Percentiles rank a stretch among this genome's conserved stretches.
These are phyloP conservation scores for Entonaema liquescens DNA, from an alignment of 495 filamentous ascomycete species.

Conservation along the genomic window DNA sequence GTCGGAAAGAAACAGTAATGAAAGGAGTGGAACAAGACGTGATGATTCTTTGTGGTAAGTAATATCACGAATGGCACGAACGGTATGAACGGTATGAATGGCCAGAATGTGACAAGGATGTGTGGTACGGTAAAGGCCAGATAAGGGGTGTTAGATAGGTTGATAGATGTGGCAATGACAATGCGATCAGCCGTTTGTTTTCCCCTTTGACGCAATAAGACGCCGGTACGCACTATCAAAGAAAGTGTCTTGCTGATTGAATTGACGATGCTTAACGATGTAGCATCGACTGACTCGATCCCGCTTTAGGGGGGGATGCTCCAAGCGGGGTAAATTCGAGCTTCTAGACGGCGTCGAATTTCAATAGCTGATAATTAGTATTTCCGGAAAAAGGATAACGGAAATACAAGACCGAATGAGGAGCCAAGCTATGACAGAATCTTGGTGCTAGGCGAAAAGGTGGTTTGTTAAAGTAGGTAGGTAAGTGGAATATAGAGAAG, in stretches of 20 bases:
- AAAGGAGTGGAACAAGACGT: conserved; percentile 14
- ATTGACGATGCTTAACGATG: conserved; percentile 25
- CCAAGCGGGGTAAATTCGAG: conserved; percentile 27
- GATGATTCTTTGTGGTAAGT: conserved; percentile 26
- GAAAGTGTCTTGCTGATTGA: conserved; percentile 10
- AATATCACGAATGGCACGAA: background rate
- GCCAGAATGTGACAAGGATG: background rate
- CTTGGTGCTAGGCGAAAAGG: background rate
- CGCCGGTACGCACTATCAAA: conserved; percentile 19
- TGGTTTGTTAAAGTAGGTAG: background rate
- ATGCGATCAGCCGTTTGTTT: conserved; percentile 24
- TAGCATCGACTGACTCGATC: conserved; percentile 11
- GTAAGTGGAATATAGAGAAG: background rate
- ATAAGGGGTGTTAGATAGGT: conserved; percentile 2
- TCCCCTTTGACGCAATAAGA: conserved; percentile 24
- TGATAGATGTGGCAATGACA: conserved; percentile 20
- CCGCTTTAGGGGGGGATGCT: background rate
- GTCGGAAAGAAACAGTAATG: conserved; percentile 4
- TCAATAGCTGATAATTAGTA: background rate
- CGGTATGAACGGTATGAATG: background rate
- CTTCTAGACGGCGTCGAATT: background rate
- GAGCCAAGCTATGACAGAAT: background rate
- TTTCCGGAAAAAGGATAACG: background rate
- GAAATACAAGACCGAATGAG: background rate
- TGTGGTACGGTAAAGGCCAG: background rate